Evolutionary conservation across 2,329 filamentous ascomycete species (phyloP), one percentile per base, ranked within the genome.

Genomic region (Phaeosphaeria sp.): DNA sequence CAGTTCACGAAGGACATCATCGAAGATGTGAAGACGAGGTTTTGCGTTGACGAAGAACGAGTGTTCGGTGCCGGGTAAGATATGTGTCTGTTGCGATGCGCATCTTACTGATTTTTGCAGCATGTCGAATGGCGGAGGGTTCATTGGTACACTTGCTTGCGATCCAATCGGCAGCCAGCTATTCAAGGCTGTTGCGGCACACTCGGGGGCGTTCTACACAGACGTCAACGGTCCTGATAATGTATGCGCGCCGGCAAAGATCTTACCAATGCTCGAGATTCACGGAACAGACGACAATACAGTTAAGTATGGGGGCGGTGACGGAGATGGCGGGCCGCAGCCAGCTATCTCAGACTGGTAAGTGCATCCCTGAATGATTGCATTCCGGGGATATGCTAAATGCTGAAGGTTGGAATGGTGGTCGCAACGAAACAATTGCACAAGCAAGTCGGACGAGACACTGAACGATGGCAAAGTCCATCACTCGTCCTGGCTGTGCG

Each of bases 221-320:
- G 78, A 81, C 25, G 45, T 67, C 24, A 74, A 79, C 62, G 67
- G 76, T 18, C 75, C 79, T 1, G 57, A 65, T 17, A 67, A 74
- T 15, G 73, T 81, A n/a, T 83, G 80, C 69, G 67, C 60, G 2
- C 75, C 80, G 71, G 21, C 75, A 73, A 46, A 61, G 51, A 24
- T 48, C 0, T 56, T 84, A 3, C 82, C 83, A 1, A 74, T 86
- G 9, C 67, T 85, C 8, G 80, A 83, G 43, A 80, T 84, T 51
- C 83, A 86, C 64, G 83, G 83, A n/a, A 78, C 76, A 2, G 74
- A 63, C 2, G 84, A 86, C 65, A 72, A 60, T 2, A 82, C 77
- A 0, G 83, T 85, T 33, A 61, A 70, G 0, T 85, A 84, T 57
- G 56, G 66, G 2, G 83, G 83, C 1, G 79, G 77, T 1, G 74